phyloP scores from a whole-genome alignment of 768 basidiomycete species.

The Russula vinacea region DNA sequence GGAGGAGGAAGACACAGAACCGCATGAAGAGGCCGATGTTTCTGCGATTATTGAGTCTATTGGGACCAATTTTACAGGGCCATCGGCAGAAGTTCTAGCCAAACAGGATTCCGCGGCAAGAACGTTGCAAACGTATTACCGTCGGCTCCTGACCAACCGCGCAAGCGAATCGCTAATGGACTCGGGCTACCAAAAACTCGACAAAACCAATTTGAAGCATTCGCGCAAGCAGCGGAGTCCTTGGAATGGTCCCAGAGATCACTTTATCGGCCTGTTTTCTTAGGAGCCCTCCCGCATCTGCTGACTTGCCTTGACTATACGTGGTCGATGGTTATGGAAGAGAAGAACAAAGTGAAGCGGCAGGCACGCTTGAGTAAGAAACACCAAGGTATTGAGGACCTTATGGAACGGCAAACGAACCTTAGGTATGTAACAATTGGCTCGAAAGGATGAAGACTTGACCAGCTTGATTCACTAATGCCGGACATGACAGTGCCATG shows the following conservation, averaged over 20 bases:
- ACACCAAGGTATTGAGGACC: slow-evolving; percentile 25
- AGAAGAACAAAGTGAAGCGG: slow-evolving; percentile 22
- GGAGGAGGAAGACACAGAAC: slow-evolving; percentile 24
- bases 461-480: not conserved
- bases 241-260: slow-evolving; percentile 20
- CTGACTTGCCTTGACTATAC: slow-evolving; percentile 22
- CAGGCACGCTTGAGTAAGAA: not conserved
- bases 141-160: slow-evolving; percentile 14
- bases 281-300: slow-evolving; percentile 27
- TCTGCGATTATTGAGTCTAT: slow-evolving; percentile 16
- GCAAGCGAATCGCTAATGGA: slow-evolving; percentile 9
- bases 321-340: slow-evolving; percentile 1
- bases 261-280: slow-evolving; percentile 25
- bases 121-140: slow-evolving; percentile 15
- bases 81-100: slow-evolving; percentile 3
- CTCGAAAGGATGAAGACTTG: too few relatives aligned
- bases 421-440: not conserved
- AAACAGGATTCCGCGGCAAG: slow-evolving; percentile 13
- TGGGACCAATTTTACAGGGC: not conserved
- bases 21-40: slow-evolving; percentile 3
- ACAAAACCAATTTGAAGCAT: slow-evolving; percentile 14
- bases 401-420: slow-evolving; percentile 19
- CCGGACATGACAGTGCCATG: not conserved
- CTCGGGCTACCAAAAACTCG: slow-evolving; percentile 20
- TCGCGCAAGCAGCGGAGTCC: not conserved